A percentile compares a stretch with the other conserved stretches of the same genome.
Conservation (phyloP, 768 basidiomycete genomes). For the Suillus variegatus region DNA sequence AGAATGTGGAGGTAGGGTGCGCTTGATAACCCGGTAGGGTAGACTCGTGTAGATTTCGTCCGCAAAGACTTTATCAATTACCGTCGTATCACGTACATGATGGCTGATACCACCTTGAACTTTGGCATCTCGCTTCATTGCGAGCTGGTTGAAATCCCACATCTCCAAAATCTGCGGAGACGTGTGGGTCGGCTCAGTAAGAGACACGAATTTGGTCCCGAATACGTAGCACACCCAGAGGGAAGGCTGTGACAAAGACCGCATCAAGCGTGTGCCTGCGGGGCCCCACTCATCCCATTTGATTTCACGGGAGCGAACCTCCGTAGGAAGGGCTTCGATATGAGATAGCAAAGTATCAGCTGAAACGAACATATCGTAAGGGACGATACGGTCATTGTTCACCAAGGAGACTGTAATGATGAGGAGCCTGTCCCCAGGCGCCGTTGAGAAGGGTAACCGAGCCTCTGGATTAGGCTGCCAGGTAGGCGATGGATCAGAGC, state of each 20-base stretch:
- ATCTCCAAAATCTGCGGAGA: constrained; percentile 34
- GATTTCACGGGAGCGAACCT: constrained; percentile 24
- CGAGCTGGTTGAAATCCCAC: constrained; percentile 54
- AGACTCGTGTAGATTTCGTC: constrained; percentile 44
- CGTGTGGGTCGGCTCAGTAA: constrained; percentile 10
- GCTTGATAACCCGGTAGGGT: constrained; percentile 44
- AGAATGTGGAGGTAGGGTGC: constrained; percentile 18
- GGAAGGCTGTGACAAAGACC: constrained; percentile 35
- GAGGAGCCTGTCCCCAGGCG: constrained; percentile 44
- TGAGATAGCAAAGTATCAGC: constrained; percentile 36
- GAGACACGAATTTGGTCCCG: constrained; percentile 46
- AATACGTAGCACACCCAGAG: constrained; percentile 64
- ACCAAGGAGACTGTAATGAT: constrained; percentile 46
- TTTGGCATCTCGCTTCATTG: constrained; percentile 29
- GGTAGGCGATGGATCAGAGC: constrained; percentile 53
- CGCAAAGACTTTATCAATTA: constrained; percentile 39
- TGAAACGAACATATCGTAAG: constrained; percentile 46
- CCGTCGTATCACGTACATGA: constrained; percentile 27
- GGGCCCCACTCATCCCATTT: constrained; percentile 58
- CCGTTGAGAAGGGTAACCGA: constrained; percentile 48
- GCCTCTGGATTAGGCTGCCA: constrained; percentile 40
- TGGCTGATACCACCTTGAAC: constrained; percentile 19
- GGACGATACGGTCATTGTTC: constrained; percentile 23
- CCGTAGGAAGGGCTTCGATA: constrained; percentile 20
- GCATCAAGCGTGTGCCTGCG: constrained; percentile 43